Evolutionary conservation across 345 rosid genomes (phyloP), one percentile per base, ranked within the genome.

Genomic region (Rhodomyrtus tomentosa): DNA sequence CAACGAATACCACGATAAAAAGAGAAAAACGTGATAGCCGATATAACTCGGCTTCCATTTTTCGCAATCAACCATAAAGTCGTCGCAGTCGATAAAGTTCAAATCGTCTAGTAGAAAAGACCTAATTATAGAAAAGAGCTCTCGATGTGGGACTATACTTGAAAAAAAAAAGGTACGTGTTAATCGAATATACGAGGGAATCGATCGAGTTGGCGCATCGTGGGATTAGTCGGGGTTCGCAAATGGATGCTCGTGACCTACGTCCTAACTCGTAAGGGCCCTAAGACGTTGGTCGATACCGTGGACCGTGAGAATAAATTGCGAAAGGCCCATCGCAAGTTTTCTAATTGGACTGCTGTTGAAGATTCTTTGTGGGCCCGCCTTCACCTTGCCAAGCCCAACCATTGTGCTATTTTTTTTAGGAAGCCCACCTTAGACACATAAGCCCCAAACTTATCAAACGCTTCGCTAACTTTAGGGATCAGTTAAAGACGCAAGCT

Each of bases 1-100:
- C 16, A 9, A 13, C 14, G 2, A 3, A 8, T 27, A 13, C 18
- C n/a, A 2, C 13, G n/a, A n/a, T n/a, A n/a, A n/a, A n/a, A n/a
- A 27, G 18, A 58, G 72, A 12, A 25, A 1, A 5, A n/a, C 4
- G 0, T 0, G 18, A 58, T 15, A 13, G 3, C 7, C 68, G 5
- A 58, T 58, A 5, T n/a, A 15, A 27, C 72, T 58, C 72, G 0
- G 13, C 9, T 58, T 4, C 6, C 48, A 42, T 4, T 42, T 7
- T 42, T 42, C 49, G 2, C 49, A 10, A 45, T 45, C 10, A 8
- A 45, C 8, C 0, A 0, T 14, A 14, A 14, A 27, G 4, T 58
- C 3, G 6, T 2, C 14, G 38, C 5, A 0, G 10, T 14, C 0
- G 2, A 14, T 14, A 13, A 0, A 5, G 20, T 58, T 27, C 4